These are phyloP conservation scores for Naegleria lovaniensis DNA, from an alignment of 208 protist species.

Conservation along the genomic window DNA sequence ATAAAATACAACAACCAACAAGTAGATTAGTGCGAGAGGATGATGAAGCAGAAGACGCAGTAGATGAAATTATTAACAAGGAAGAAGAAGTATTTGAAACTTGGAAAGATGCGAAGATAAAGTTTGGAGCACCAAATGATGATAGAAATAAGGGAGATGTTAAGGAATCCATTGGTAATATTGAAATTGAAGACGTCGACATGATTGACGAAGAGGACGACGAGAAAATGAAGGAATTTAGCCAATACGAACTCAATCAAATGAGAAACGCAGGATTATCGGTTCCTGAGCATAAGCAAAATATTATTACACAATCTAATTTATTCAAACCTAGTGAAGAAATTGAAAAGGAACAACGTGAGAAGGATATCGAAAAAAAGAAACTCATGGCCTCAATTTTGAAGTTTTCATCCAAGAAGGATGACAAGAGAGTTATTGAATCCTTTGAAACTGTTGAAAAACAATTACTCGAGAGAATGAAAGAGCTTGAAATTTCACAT, in stretches of 20 bases:
- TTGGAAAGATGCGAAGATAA: neutral
- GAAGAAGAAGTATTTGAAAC: neutral
- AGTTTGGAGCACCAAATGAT: neutral
- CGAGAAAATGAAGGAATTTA: neutral
- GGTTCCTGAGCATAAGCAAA: neutral
- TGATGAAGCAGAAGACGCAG: neutral
- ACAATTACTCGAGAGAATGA: neutral
- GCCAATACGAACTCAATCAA: neutral
- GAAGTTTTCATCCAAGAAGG: neutral
- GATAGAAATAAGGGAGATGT: neutral
- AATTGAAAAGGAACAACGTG: neutral
- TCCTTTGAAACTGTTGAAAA: neutral
- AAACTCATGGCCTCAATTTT: neutral
- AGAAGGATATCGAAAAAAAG: neutral
- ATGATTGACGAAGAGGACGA: neutral
- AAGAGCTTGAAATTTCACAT: neutral
- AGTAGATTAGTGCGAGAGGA: neutral
- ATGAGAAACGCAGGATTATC: neutral
- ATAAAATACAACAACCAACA: neutral
- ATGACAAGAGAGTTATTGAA: neutral
- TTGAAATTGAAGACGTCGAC: neutral
- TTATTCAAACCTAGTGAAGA: neutral
- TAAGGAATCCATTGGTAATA: neutral
- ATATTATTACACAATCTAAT: neutral
- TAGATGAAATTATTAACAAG: slow-evolving; percentile 1